Conservation (phyloP, 2,329 filamentous ascomycete species). For the Aspergillus fumigatiaffinis region DNA sequence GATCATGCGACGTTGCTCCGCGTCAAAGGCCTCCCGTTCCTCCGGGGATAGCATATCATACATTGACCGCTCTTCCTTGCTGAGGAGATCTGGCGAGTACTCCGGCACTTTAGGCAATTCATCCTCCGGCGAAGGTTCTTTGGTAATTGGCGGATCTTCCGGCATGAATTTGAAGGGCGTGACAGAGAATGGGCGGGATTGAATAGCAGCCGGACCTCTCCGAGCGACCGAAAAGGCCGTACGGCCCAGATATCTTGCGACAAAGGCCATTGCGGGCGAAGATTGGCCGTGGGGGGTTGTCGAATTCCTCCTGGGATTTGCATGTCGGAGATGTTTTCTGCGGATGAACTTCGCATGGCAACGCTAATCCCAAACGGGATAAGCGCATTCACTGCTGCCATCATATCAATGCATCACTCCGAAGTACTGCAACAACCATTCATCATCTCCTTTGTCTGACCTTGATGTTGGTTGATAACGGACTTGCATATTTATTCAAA, state of each 20-base stretch:
- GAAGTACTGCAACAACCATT: neutral
- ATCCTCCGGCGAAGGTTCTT: constrained; percentile 26
- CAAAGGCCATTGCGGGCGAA: constrained; percentile 35
- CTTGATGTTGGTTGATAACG: neutral
- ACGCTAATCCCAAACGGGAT: constrained; percentile 21
- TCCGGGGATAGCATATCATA: constrained; percentile 38
- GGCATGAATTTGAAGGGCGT: constrained; percentile 30
- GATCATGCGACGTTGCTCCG: constrained; percentile 32
- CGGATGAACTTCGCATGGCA: constrained; percentile 14
- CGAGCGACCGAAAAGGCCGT: constrained; percentile 30
- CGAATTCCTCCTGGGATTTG: constrained; percentile 5
- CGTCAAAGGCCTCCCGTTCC: constrained; percentile 34
- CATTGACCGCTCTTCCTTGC: constrained; percentile 32
- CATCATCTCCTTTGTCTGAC: neutral
- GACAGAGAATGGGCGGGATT: constrained; percentile 32
- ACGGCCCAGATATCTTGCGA: constrained; percentile 36
- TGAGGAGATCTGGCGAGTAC: constrained; percentile 35
- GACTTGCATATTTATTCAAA: neutral
- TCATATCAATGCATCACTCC: neutral
- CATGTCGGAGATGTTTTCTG: constrained; percentile 22
- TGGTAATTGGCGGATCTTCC: constrained; percentile 30
- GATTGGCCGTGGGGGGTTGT: constrained; percentile 12
- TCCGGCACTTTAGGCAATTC: constrained; percentile 26
- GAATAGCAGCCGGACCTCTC: constrained; percentile 23
- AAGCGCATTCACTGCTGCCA: neutral